These are phyloP conservation scores for Fusarium concolor DNA, from an alignment of 2,329 filamentous ascomycete genomes.

Conservation along the genomic window DNA sequence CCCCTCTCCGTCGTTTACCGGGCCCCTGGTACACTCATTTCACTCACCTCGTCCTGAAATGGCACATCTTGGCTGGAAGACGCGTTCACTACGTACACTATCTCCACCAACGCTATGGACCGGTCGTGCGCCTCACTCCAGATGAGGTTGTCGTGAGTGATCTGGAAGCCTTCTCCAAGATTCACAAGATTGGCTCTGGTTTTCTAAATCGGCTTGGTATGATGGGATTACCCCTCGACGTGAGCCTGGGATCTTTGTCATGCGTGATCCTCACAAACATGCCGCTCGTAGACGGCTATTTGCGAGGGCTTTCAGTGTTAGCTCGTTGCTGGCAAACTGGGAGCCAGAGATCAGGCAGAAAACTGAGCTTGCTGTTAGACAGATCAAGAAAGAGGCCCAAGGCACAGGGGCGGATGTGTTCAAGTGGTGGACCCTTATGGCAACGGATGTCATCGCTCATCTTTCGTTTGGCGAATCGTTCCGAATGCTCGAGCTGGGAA, in stretches of 20 bases:
- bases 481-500: slow-evolving; percentile 22
- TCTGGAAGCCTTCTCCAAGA: slow-evolving; percentile 6
- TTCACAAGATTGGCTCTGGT: slow-evolving; percentile 30
- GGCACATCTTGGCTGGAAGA: neutral
- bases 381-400: neutral
- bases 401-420: slow-evolving; percentile 8
- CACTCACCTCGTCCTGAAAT: slow-evolving; percentile 16
- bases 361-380: neutral
- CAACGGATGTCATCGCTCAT: slow-evolving; percentile 26
- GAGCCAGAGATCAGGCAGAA: slow-evolving; percentile 12
- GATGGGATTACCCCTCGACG: neutral
- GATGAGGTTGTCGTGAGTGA: slow-evolving; percentile 16
- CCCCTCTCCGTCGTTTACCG: neutral
- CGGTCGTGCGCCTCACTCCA: neutral
- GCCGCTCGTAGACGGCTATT: slow-evolving; percentile 15
- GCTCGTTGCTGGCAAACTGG: slow-evolving; percentile 10
- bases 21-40: slow-evolving; percentile 25
- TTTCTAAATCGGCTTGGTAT: slow-evolving; percentile 35
- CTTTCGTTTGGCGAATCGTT: slow-evolving; percentile 32
- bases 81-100: slow-evolving; percentile 23
- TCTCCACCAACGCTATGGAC: neutral
- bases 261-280: slow-evolving; percentile 22
- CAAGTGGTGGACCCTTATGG: slow-evolving; percentile 38
- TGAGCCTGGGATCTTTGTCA: slow-evolving; percentile 15
- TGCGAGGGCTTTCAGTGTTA: slow-evolving; percentile 23